Evolutionary conservation across 176 grass and related monocot genomes (phyloP), one percentile per base, ranked within the genome.

Genomic region (Avena sativa): DNA sequence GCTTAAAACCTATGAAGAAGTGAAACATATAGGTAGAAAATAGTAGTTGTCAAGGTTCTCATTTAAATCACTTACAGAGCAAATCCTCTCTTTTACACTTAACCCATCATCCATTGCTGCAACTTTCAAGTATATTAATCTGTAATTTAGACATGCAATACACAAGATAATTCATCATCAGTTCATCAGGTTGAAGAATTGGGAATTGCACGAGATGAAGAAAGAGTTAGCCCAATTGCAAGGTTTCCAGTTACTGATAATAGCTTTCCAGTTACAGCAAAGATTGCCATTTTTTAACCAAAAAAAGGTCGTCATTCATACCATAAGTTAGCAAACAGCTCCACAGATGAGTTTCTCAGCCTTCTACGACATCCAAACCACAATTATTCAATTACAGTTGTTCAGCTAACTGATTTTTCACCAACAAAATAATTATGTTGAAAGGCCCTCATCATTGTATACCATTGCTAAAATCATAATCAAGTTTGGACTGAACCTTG

Each of bases 41-140:
- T 1, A 49, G 60, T 20, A 73, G 50, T 62, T 85, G 25, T 25
- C 25, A 25, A 25, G 25, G 25, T 25, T 25, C 30, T 47, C 55
- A 40, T 73, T 84, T 64, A 74, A 46, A 81, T 81, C 70, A 86
- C 88, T 90, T 90, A 90, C 88, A 83, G 86, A 87, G 74, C 89
- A 87, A 38, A 90, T 87, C 80, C 89, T 79, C 86, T 90, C 84
- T 90, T 90, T 90, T 87, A 71, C 56, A 87, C 84, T 90, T 83
- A 90, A 78, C n/a, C 89, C 89, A 83, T 83, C 84, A 62, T 87
- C 89, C 89, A 90, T 90, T 36, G 79, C 80, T 73, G 84, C 84
- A 72, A 90, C 93, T 91, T 88, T 93, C 70, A 98, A 84, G 88
- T 98, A 98, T 83, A 98, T 89, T 86, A 98, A 92, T 87, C 96